Base-by-base conservation (phyloP, 305 asterid genomes). In the Fraxinus ornus region DNA sequence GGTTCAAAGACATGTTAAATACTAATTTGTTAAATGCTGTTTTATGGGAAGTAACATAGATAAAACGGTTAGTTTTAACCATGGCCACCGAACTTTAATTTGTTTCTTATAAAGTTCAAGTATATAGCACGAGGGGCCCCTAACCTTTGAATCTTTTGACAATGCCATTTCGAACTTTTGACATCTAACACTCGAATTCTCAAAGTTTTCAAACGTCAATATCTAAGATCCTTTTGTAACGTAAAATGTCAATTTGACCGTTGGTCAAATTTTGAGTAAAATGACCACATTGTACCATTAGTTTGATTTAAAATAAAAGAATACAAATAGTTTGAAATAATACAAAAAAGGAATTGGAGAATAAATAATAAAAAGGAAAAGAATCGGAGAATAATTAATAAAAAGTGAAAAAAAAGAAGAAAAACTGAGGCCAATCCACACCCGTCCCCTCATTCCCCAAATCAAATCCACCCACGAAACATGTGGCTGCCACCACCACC, bases 21-120 rank as follows among this genome's bases (percentile, higher is more conserved):
- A 55, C 78, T 77, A 30, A 68, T 70, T 80, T 72, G 82, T 62
- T 74, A 73, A 75, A 77, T 73, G 80, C 70, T 72, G 47, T 57
- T 66, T 60, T 26, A 81, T 55, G 33, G 24, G n/a, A 77, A 78
- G 60, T 4, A 60, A 73, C 75, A 62, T 41, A 78, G 35, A 24
- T 71, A 80, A 80, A 76, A 49, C 5, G 57, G 57, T 47, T 15
- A 49, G 6, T 12, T 44, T 44, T 12, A 44, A 12, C 60, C 60
- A 49, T 49, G 21, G 60, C 60, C n/a, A 15, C 7, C 7, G 60
- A 49, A 15, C 60, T 49, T 4, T 49, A 49, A 15, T 49, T 15
- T 49, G 60, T 49, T 44, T 49, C 21, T 49, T 15, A 49, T 15
- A 49, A 15, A 49, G 60, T 49, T 49, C 21, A 2, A 19, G 21